A percentile compares a stretch with the other conserved stretches of the same genome.
phyloP scores from a whole-genome alignment of 176 grass and related monocot species.

The Aegilops speltoides region DNA sequence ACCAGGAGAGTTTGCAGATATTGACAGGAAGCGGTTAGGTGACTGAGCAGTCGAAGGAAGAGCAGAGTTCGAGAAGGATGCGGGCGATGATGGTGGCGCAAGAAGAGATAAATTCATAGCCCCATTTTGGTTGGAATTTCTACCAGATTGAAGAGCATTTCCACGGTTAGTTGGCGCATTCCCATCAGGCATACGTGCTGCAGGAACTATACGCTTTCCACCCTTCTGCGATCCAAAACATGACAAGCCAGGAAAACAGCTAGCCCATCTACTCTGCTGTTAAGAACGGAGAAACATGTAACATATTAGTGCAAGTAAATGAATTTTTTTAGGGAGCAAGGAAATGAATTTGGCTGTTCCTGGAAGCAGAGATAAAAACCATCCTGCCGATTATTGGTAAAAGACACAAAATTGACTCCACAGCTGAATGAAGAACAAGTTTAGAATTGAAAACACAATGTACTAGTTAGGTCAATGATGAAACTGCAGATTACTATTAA shows the following conservation, averaged over 20 bases:
- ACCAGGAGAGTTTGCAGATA: conserved; percentile 76
- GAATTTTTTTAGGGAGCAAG: background rate
- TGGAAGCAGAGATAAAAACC: conserved; percentile 2
- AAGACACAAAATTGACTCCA: background rate
- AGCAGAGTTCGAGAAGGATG: conserved; percentile 77
- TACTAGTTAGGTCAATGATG: background rate
- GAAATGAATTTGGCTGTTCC: background rate
- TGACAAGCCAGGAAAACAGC: conserved; percentile 72
- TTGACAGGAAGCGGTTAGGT: conserved; percentile 69
- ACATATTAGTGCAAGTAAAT: conserved; percentile 17
- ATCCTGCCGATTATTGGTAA: background rate
- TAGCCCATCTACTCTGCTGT: conserved; percentile 69
- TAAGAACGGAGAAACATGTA: conserved; percentile 17
- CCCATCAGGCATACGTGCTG: conserved; percentile 67
- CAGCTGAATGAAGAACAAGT: background rate
- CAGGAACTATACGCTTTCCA: conserved; percentile 77
- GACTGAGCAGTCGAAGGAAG: conserved; percentile 79
- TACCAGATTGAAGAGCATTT: conserved; percentile 57
- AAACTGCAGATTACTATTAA: background rate
- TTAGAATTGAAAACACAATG: background rate
- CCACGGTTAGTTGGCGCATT: conserved; percentile 43
- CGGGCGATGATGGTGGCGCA: conserved; percentile 80
- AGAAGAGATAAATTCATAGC: conserved; percentile 74
- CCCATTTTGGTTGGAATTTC: conserved; percentile 63
- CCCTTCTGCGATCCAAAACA: conserved; percentile 84